A percentile compares a stretch with the other conserved stretches of the same genome.
These are phyloP conservation scores for Chondrus crispus DNA, from an alignment of 23 red algal genomes.

Conservation along the genomic window DNA sequence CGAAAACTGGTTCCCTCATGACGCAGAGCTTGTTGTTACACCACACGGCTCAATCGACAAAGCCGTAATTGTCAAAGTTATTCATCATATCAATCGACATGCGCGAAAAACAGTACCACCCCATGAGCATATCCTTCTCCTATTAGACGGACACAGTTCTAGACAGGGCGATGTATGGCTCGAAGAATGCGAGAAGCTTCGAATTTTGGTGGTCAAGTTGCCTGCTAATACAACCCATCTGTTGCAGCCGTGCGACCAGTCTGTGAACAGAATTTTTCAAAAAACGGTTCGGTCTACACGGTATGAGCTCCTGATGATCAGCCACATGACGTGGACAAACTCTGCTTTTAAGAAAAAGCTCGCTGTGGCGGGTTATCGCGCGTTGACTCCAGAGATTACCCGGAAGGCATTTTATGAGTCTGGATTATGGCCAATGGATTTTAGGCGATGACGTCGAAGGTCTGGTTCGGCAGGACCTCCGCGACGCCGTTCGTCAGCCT, in stretches of 20 bases:
- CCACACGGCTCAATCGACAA: not conserved
- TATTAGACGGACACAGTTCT: constrained; percentile 4
- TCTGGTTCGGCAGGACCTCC: no score
- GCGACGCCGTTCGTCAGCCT: no score
- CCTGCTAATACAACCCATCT: constrained; percentile 8
- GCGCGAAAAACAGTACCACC: not conserved
- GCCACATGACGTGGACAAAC: not conserved
- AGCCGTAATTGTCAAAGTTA: not conserved
- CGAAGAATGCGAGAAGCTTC: not conserved
- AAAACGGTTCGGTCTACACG: not conserved
- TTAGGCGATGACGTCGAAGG: no score
- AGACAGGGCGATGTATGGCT: not conserved
- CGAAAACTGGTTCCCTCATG: not conserved
- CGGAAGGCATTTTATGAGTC: not conserved
- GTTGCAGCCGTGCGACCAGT: not conserved
- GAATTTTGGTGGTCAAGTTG: not conserved
- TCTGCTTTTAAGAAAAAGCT: not conserved
- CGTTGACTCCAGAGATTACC: not conserved
- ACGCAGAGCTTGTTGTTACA: not conserved
- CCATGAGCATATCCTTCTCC: not conserved
- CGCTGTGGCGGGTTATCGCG: not conserved
- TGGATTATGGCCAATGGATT: constrained; percentile 8
- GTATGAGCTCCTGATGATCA: not conserved
- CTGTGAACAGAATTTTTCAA: not conserved
- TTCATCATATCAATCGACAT: not conserved